A percentile compares a stretch with the other conserved stretches of the same genome.
Conservation (phyloP, 164 flowering plant genomes). For the Vitis riparia region DNA sequence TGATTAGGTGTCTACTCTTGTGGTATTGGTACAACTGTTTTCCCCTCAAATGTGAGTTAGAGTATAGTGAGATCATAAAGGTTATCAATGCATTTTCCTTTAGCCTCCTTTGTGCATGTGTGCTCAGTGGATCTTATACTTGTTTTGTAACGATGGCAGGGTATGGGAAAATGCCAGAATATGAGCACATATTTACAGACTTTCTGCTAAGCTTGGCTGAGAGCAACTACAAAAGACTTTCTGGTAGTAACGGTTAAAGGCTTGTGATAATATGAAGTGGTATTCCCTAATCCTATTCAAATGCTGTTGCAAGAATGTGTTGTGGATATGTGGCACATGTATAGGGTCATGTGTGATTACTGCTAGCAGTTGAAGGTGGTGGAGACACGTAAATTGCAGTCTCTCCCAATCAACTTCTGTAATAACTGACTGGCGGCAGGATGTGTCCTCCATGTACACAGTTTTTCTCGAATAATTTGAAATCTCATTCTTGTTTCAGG, state of each 20-base stretch:
- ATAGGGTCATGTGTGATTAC: slow-evolving; percentile 4
- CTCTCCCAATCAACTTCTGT: slow-evolving; percentile 7
- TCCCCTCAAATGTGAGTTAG: too few relatives aligned
- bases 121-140: neutral
- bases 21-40: neutral
- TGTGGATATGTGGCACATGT: neutral
- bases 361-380: slow-evolving; percentile 12
- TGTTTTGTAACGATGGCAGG: slow-evolving; percentile 24
- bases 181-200: slow-evolving; percentile 84
- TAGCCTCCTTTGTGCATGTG: too few relatives aligned
- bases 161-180: slow-evolving; percentile 82
- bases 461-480: neutral
- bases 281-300: too few relatives aligned
- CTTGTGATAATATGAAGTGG: neutral
- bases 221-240: slow-evolving; percentile 45
- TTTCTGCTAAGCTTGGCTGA: slow-evolving; percentile 64
- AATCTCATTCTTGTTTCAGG: neutral
- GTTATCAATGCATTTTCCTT: too few relatives aligned
- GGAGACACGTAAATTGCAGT: neutral
- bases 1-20: neutral
- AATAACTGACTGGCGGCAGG: slow-evolving; percentile 5
- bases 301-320: too few relatives aligned
- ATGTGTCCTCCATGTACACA: slow-evolving; percentile 7
- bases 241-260: slow-evolving; percentile 17
- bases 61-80: too few relatives aligned